Conservation (phyloP, 495 filamentous ascomycete species). For the Penicillium desertorum region DNA sequence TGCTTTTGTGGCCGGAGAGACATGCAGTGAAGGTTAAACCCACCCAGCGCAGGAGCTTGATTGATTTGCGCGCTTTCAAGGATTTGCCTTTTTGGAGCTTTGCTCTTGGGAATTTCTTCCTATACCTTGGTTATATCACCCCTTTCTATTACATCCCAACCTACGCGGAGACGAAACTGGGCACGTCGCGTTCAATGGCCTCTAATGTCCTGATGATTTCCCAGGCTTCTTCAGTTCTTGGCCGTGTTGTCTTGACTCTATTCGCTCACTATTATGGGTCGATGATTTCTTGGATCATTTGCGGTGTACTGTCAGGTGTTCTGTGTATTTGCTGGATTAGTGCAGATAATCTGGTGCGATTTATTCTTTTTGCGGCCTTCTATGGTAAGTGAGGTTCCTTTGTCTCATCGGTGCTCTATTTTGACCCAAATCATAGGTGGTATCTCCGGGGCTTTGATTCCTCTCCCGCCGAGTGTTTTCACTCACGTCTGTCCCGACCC, state of each 20-base stretch:
- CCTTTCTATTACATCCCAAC: constrained; percentile 62
- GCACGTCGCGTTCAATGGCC: constrained; percentile 46
- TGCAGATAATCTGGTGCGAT: constrained; percentile 50
- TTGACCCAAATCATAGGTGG: constrained; percentile 38
- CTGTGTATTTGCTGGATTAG: constrained; percentile 54
- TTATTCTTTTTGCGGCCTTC: constrained; percentile 59
- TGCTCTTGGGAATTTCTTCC: constrained; percentile 36
- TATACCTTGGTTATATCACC: constrained; percentile 61
- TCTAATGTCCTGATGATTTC: constrained; percentile 43
- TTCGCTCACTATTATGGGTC: constrained; percentile 28
- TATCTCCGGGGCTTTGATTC: constrained; percentile 65
- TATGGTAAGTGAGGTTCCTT: constrained; percentile 40
- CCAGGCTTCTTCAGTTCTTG: constrained; percentile 35
- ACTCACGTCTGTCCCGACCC: constrained; percentile 63
- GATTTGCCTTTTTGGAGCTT: constrained; percentile 35
- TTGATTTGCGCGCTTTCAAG: constrained; percentile 28
- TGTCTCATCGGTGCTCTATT: background rate
- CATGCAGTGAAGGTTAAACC: background rate
- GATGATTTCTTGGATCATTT: constrained; percentile 28
- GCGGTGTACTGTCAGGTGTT: constrained; percentile 24
- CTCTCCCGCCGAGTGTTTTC: constrained; percentile 57
- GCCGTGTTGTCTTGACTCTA: constrained; percentile 25
- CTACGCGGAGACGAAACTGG: constrained; percentile 47
- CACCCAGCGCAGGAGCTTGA: constrained; percentile 11
- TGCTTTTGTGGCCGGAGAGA: constrained; percentile 26